A percentile compares a stretch with the other conserved stretches of the same genome.
Evolutionary conservation across 2,329 filamentous ascomycete genomes (phyloP).

Genomic region (Penicillium sp.): DNA sequence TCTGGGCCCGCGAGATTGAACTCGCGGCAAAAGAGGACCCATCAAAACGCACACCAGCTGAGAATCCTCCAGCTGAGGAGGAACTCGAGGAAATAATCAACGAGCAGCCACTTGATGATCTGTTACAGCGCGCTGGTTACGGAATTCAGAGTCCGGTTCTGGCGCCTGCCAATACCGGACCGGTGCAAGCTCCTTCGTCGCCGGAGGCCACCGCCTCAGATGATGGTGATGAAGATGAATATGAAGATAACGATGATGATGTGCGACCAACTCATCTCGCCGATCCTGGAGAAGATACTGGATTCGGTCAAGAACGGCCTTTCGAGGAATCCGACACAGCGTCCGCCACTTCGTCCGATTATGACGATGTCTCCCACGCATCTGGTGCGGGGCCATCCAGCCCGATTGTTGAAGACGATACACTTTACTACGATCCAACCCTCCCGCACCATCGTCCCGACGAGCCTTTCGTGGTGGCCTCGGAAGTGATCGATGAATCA

Average conservation of each 20-base stretch:
- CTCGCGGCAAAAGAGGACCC: conserved; percentile 33
- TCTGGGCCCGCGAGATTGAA: conserved; percentile 46
- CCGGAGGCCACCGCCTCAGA: conserved; percentile 19
- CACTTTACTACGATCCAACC: conserved; percentile 39
- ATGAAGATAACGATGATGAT: conserved; percentile 20
- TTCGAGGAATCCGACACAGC: conserved; percentile 16
- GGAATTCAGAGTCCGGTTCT: conserved; percentile 25
- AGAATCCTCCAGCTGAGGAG: conserved; percentile 25
- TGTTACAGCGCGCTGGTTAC: conserved; percentile 45
- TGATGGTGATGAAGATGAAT: conserved; percentile 15
- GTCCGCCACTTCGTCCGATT: conserved; percentile 20
- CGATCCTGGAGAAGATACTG: conserved; percentile 18
- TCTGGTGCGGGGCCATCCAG: background rate
- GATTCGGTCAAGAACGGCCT: conserved; percentile 8
- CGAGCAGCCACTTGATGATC: conserved; percentile 42
- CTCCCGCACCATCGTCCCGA: conserved; percentile 48
- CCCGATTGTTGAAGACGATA: background rate
- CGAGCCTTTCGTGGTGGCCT: conserved; percentile 1
- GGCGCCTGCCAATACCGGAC: conserved; percentile 19
- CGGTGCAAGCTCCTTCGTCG: conserved; percentile 26
- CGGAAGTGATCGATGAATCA: background rate
- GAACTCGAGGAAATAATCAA: conserved; percentile 18
- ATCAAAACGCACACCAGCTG: conserved; percentile 21
- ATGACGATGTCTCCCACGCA: conserved; percentile 6
- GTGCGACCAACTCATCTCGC: conserved; percentile 24